Base-by-base conservation (phyloP, 805 yeast genomes). In the Candida hispaniensis region DNA sequence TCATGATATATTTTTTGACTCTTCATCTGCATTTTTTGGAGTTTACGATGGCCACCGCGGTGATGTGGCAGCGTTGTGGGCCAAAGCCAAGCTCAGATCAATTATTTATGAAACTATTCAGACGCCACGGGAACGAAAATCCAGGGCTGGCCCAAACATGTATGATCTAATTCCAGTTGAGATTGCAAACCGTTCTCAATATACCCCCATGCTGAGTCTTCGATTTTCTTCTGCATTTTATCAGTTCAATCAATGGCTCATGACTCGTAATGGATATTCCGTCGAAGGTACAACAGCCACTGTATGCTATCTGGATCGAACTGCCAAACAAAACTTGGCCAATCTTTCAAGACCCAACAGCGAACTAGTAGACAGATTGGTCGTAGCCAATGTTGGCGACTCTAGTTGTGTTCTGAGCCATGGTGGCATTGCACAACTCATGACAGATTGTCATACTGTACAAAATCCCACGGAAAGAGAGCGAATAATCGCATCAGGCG, bases 1-100 rank as follows among this genome's bases (percentile, higher is more conserved):
- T n/a, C 36, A 32, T 11, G 36, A 32, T 14, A 18, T 32, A 8
- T 18, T 23, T 13, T 21, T 32, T 10, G n/a, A 17, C 27, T 27
- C 17, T 5, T 17, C 18, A 12, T 6, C 28, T 10, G 36, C 36
- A 14, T 32, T 32, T n/a, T 32, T 32, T 8, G 36, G 36, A 9
- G 28, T 32, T n/a, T 32, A 32, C 22, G 36, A 32, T 14, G 36
- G 36, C 18, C 36, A 32, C 10, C 18, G 22, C 9, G 36, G 36
- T 7, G 36, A 32, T 18, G 36, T 23, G 2, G 24, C 36, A 3
- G 27, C 36, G 1, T 23, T 32, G n/a, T 32, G 36, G 36, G 17
- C 23, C 28, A 32, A 32, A 7, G 5, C 36, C 6, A 32, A 32
- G 18, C 36, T 32, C n/a, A 8, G 36, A 4, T 28, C 36, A n/a